Conservation (phyloP, 805 yeast species). For the Candida stauntonica region DNA sequence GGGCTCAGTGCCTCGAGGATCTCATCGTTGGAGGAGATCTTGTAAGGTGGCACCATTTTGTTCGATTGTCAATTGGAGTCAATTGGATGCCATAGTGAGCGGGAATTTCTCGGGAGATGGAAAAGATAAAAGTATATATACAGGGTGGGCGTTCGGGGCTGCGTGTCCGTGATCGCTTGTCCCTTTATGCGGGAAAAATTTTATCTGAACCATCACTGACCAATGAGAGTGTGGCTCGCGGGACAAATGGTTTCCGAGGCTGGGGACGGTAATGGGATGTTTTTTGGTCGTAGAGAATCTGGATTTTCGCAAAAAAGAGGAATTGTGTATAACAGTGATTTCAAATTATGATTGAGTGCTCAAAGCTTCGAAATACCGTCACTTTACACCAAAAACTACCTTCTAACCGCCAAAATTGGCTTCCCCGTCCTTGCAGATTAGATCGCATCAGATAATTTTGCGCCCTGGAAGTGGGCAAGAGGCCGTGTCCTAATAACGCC, state of each 20-base stretch:
- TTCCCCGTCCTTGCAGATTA: constrained; percentile 3
- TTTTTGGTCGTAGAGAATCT: too few relatives aligned
- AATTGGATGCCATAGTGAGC: background rate
- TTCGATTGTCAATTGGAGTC: background rate
- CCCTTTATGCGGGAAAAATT: constrained; percentile 10
- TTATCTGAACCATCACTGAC: constrained; percentile 27
- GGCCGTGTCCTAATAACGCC: background rate
- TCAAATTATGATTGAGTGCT: too few relatives aligned
- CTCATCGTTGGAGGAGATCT: constrained; percentile 22
- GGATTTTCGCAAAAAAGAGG: too few relatives aligned
- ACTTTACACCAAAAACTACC: background rate
- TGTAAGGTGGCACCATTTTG: background rate
- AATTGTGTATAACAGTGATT: too few relatives aligned
- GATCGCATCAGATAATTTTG: constrained; percentile 11
- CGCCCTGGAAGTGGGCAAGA: background rate
- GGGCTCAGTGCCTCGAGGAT: constrained; percentile 25
- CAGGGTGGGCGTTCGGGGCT: background rate
- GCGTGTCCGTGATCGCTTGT: constrained; percentile 3
- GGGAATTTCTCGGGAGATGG: constrained; percentile 9
- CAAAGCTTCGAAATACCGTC: background rate
- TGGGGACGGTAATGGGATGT: background rate
- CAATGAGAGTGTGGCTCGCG: constrained; percentile 10
- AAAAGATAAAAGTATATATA: constrained; percentile 15
- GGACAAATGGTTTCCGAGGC: constrained; percentile 3
- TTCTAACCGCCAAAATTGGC: background rate